Base-by-base conservation (phyloP, 1,284 basidiomycete species). In the Fomitiporia mediterranea region DNA sequence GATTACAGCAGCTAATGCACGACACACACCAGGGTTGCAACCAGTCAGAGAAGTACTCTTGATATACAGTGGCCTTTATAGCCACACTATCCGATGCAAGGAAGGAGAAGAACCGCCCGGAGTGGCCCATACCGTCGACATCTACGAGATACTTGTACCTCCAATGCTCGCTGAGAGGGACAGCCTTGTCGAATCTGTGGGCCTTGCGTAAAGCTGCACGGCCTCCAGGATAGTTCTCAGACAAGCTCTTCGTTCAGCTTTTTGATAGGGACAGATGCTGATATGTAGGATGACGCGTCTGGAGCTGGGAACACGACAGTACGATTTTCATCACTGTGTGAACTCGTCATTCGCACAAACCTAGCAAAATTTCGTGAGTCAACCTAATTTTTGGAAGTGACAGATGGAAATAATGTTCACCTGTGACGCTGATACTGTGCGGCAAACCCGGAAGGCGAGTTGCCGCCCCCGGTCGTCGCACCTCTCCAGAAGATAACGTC, bases 61-160 rank as follows among this genome's bases (percentile, higher is more conserved):
- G 80, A 69, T 97, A 94, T 0, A 97, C 86, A 0, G 89, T 94
- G 19, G 88, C 79, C 72, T 98, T 97, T 62, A 98, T 69, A 6
- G 93, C 89, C 0, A 87, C 94, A 63, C 91, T 94, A 68, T 94
- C 91, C 49, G 82, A 88, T 47, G 90, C 91, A 69, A 96, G 74
- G 64, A 93, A 86, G 0, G 90, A 83, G 73, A 95, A 84, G 68
- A 96, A 91, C 46, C 90, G 78, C 4, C 89, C 94, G 39, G 89
- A 93, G 68, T 97, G 97, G n/a, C 90, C 88, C 86, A 93, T 93
- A 34, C 94, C 94, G 67, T 97, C 94, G 53, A 97, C 70, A 70
- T 97, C 94, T 60, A 95, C 73, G 23, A 96, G 76, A 66, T 94
- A 95, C 72, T 96, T 96, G 75, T 94, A 91, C 54, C 84, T 78